Evolutionary conservation across 2,329 filamentous ascomycete genomes (phyloP), one percentile per base, ranked within the genome.

Genomic region (Tolypocladium endophyticum): DNA sequence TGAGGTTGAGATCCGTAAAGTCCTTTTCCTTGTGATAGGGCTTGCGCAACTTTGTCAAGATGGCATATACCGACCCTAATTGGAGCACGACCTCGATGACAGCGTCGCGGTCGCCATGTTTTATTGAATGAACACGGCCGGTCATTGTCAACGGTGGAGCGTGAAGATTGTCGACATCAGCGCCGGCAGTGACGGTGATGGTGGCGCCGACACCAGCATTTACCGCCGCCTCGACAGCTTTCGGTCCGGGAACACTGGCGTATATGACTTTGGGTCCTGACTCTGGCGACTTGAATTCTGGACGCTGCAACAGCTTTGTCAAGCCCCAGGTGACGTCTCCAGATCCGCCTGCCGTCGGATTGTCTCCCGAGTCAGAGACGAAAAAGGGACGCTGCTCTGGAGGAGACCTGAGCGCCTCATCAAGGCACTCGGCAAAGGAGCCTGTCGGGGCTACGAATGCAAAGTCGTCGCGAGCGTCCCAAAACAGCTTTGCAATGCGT

Each of bases 291-390:
- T 73, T 70, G 55, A 82, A 78, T 62, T 81, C 79, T 0, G 75
- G 68, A 4, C 79, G 72, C 20, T 67, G 69, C 11, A 82, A 72
- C 20, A 83, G 65, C 56, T 74, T 70, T 0, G 73, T 73, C 6
- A 83, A 65, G 0, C 78, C 76, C 78, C 79, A 82, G 0, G 79
- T 81, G 20, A 82, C 76, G 63, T 82, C 79, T 0, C 80, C 80
- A 0, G 79, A 78, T 0, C 79, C 80, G 6, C 80, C 80, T 1
- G 80, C 80, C 0, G 80, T 83, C 8, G 80, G 80, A 57, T 82
- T 82, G 60, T 83, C 80, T 0, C 80, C 80, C 1, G 79, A 82
- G 65, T 82, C 80, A 0, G 79, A 82, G 59, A 83, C 78, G 64
- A 82, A 82, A 61, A 74, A 83, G 0, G 80, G 80, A 9, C 73